Evolutionary conservation across 805 yeast species (phyloP).

Genomic region (Wickerhamomyces pijperi): DNA sequence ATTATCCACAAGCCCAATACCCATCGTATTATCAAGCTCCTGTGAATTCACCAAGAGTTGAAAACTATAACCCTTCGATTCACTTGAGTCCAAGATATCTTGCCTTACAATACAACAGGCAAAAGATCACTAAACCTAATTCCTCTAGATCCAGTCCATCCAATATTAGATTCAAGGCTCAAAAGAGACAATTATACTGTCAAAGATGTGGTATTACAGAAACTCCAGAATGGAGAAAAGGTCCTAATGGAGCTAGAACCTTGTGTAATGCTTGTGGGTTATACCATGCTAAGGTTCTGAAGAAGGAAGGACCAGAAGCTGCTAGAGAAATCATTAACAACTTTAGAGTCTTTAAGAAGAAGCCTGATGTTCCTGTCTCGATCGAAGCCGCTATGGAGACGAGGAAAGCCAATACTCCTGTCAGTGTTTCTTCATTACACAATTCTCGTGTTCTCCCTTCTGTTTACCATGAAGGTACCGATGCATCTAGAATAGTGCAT

Average conservation of each 20-base stretch:
- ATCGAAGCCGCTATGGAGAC: not conserved
- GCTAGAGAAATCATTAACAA: constrained; percentile 15
- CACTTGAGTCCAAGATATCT: too few species aligned
- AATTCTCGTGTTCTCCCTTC: not conserved
- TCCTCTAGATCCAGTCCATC: not conserved
- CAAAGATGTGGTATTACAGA: constrained; percentile 41
- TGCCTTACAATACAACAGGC: not conserved
- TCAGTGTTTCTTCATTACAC: not conserved
- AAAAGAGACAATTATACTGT: constrained; percentile 16
- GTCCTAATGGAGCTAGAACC: constrained; percentile 68
- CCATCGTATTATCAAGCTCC: not conserved
- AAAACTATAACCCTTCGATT: too few species aligned
- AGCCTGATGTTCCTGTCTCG: not conserved
- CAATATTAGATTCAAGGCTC: not conserved
- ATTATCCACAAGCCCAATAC: not conserved
- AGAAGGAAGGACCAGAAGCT: constrained; percentile 24
- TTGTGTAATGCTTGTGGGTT: constrained; percentile 80
- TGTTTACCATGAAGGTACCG: not conserved
- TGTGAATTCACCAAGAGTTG: not conserved
- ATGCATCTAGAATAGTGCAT: too few species aligned
- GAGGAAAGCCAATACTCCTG: not conserved
- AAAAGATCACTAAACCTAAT: not conserved
- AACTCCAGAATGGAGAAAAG: constrained; percentile 81
- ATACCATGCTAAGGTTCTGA: constrained; percentile 56
- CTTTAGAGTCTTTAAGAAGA: constrained; percentile 3